Conservation (phyloP, 768 basidiomycete species). For the Rhizopogon rudus region DNA sequence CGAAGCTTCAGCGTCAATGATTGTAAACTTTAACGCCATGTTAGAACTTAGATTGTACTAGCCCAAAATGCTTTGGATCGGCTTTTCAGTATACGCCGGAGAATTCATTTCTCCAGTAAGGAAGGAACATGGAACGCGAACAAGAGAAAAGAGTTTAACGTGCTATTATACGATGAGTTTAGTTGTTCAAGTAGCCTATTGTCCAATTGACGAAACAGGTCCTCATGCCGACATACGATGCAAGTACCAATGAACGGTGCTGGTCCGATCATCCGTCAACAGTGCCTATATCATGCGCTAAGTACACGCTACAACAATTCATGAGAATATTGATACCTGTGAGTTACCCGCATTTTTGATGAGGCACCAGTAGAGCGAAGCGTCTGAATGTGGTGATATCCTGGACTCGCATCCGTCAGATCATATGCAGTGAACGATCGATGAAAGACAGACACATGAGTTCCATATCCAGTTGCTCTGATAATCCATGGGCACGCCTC, state of each 20-base stretch:
- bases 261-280: background rate
- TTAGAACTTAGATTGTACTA: no score
- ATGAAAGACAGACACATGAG: background rate
- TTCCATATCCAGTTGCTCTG: background rate
- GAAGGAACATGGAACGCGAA: background rate
- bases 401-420: background rate
- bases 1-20: no score
- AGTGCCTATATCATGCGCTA: background rate
- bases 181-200: background rate
- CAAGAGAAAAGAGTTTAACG: background rate
- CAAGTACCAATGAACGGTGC: conserved; percentile 1
- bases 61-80: no score
- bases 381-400: background rate
- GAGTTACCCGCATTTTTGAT: background rate
- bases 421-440: background rate
- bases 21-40: no score
- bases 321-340: background rate
- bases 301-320: background rate
- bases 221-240: background rate
- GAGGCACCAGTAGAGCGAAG: background rate
- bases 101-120: no score
- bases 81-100: no score
- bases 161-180: background rate
- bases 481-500: background rate
- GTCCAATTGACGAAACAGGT: background rate